Base-by-base conservation (phyloP, 78 protist species). In the Dictyostelium firmibasis region DNA sequence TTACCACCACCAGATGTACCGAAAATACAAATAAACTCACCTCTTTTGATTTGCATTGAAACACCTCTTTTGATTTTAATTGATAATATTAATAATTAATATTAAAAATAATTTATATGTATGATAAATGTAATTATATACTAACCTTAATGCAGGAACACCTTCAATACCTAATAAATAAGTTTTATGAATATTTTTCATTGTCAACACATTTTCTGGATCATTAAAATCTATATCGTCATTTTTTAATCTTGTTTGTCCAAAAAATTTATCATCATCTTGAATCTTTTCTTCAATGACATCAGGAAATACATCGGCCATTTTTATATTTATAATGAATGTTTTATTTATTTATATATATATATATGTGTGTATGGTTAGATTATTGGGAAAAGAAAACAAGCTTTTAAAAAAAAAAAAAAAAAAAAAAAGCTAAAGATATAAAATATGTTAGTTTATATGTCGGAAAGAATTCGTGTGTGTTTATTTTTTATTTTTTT, bases 1-100 rank as follows among this genome's bases (percentile, higher is more conserved):
- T 98, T 98, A 36, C 99, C 99, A 31, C 99, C 99, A 74, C 99
- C 99, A 4, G 97, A 93, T 6, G 99, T 98, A 25, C 99, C 99
- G 20, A 85, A 98, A 33, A 98, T 82, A 85, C 96, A 93, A 29
- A 98, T 94, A 53, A 98, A 98, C 76, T 98, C 99, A 0, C 99
- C 99, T 23, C 96, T 85, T 13, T 81, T 57, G 3, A 98, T 86
- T 31, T 36, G 20, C 62, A 97, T 62, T 29, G 96, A 29, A 2
- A 98, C 99, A 35, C 99, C 99, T 20, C 96, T 86, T 44, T 25
- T 57, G 4, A 33, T 20, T 64, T 43, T 53, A 7, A 29, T 16
- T 85, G 2, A 27, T 35, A 57, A 38, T 43, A 36, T 43, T 57
- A 43, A n/a, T n/a, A n/a, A n/a, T n/a, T n/a, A n/a, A n/a, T n/a